Evolutionary conservation across 345 rosid species (phyloP).

Genomic region (Trapa incisa): DNA sequence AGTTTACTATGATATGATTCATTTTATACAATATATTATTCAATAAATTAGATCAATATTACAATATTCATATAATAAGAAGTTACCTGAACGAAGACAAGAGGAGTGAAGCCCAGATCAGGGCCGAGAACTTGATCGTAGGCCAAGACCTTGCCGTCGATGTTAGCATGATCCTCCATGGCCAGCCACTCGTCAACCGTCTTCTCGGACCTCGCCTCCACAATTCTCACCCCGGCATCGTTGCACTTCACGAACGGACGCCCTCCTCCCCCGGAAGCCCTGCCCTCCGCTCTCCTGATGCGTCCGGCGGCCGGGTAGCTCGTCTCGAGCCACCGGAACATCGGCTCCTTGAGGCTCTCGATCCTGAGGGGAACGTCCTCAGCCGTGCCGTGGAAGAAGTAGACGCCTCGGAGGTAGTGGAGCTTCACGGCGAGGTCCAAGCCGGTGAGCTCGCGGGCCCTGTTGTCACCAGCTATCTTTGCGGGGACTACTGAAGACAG

Average conservation of each 20-base stretch:
- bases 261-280: slow-evolving; percentile 13
- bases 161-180: slow-evolving; percentile 10
- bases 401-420: slow-evolving; percentile 53
- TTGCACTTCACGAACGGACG: slow-evolving; percentile 63
- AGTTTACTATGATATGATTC: no score
- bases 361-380: slow-evolving; percentile 23
- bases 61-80: no score
- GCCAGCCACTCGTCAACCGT: slow-evolving; percentile 50
- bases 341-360: slow-evolving; percentile 28
- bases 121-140: slow-evolving; percentile 55
- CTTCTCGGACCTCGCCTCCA: slow-evolving; percentile 35
- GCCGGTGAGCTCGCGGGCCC: slow-evolving; percentile 27
- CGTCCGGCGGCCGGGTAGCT: slow-evolving; percentile 37
- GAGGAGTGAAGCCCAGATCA: slow-evolving; percentile 63
- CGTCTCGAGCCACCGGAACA: slow-evolving; percentile 28
- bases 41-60: no score
- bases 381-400: slow-evolving; percentile 30
- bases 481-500: slow-evolving; percentile 60
- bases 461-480: slow-evolving; percentile 25
- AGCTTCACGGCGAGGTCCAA: slow-evolving; percentile 70
- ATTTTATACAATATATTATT: no score
- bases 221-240: slow-evolving; percentile 57
- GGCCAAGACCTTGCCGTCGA: slow-evolving; percentile 24
- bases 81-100: slow-evolving; percentile 56
- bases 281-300: slow-evolving; percentile 26